Conservation (phyloP, 768 basidiomycete genomes). For the Xerocomellus amylosporus region DNA sequence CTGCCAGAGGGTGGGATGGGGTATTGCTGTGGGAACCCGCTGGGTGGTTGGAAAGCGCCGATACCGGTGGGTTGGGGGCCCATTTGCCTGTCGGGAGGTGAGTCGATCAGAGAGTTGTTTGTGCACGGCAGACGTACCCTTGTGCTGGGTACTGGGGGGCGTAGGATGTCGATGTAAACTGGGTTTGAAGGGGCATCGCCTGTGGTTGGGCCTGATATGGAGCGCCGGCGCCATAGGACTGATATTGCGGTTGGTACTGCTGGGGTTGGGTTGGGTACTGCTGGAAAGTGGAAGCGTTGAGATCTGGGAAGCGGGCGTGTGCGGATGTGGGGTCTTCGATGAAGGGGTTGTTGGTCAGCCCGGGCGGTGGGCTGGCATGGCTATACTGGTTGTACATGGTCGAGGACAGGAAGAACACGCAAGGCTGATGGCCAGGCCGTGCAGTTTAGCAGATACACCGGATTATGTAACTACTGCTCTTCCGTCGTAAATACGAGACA, state of each 20-base stretch:
- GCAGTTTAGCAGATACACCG: not conserved
- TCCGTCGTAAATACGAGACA: slow-evolving; percentile 82
- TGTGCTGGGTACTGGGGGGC: slow-evolving; percentile 24
- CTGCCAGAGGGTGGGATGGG: not conserved
- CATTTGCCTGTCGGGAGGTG: slow-evolving; percentile 21
- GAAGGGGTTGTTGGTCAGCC: slow-evolving; percentile 67
- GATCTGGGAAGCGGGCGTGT: slow-evolving; percentile 62
- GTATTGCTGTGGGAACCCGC: slow-evolving; percentile 56
- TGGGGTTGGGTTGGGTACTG: slow-evolving; percentile 25
- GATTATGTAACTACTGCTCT: slow-evolving; percentile 25
- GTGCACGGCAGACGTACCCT: slow-evolving; percentile 10
- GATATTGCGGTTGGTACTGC: slow-evolving; percentile 39
- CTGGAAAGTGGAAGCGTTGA: slow-evolving; percentile 35
- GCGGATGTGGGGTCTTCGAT: slow-evolving; percentile 48
- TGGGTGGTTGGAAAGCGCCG: slow-evolving; percentile 46
- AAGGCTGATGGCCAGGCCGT: not conserved
- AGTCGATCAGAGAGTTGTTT: not conserved
- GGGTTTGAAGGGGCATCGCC: slow-evolving; percentile 18
- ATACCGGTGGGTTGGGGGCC: slow-evolving; percentile 33
- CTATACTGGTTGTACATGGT: slow-evolving; percentile 45
- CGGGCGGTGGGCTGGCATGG: slow-evolving; percentile 14
- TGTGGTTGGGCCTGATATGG: slow-evolving; percentile 22
- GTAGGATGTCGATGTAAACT: slow-evolving; percentile 23
- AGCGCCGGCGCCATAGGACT: slow-evolving; percentile 9
- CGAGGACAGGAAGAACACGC: not conserved